phyloP scores from a whole-genome alignment of 148 eudicot genomes.

The Amaranthus palmeri region DNA sequence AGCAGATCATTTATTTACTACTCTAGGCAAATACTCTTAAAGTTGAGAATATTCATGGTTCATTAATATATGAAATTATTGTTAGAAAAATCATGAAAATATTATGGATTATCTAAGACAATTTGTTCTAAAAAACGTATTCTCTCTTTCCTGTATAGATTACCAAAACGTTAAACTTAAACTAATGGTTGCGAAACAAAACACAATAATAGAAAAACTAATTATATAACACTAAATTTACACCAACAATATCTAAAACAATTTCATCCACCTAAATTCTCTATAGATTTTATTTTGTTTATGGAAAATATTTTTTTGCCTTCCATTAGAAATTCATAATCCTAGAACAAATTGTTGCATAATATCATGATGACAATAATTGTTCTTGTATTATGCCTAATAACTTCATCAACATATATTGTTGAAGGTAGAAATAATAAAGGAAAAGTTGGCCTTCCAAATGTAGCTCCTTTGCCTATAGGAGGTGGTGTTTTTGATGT shows the following conservation, averaged over 20 bases:
- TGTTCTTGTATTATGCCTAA: constrained; percentile 25
- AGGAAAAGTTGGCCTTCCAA: constrained; percentile 13
- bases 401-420: constrained; percentile 18
- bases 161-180: constrained; percentile 22
- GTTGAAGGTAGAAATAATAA: constrained; percentile 11
- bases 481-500: constrained; percentile 34
- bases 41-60: too few species aligned
- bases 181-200: constrained; percentile 19
- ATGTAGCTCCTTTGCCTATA: neutral
- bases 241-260: neutral
- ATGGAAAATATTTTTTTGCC: constrained; percentile 1
- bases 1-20: too few species aligned
- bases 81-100: too few species aligned
- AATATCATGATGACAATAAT: constrained; percentile 31
- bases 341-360: constrained; percentile 22
- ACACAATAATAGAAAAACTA: constrained; percentile 15
- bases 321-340: constrained; percentile 9
- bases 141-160: neutral
- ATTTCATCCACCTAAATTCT: constrained; percentile 2
- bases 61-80: too few species aligned
- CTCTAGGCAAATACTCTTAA: too few species aligned
- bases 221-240: constrained; percentile 1
- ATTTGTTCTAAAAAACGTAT: too few species aligned
- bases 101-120: too few species aligned
- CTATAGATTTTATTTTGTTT: neutral